Base-by-base conservation (phyloP, 768 basidiomycete species). In the Lactifluus rugatus region DNA sequence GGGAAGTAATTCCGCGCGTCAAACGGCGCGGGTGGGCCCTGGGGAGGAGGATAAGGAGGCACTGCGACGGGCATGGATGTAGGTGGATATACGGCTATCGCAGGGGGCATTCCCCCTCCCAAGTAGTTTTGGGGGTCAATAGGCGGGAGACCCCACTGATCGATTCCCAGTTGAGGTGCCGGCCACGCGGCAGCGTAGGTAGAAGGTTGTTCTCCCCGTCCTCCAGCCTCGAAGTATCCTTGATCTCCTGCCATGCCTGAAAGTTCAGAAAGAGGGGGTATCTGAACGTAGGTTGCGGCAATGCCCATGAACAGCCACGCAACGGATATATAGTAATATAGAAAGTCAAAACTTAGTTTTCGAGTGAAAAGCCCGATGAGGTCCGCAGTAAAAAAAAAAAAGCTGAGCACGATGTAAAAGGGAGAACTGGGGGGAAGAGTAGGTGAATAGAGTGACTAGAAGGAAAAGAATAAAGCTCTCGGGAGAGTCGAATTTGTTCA, bases 381-480 rank as follows among this genome's bases (percentile, higher is more conserved):
- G 58, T 59, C 48, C 34, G 58, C 51, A n/a, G 36, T 28, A 36
- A 19, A 10, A 17, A 21, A 11, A 16, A 32, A 48, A 6, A 25
- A 42, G 47, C n/a, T n/a, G 36, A 13, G 48, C 34, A 55, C 53
- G 53, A 21, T 49, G 58, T 46, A 60, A 19, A 46, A 45, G 48
- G 41, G 19, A 19, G n/a, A n/a, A n/a, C n/a, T n/a, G n/a, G n/a
- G n/a, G n/a, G n/a, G n/a, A 42, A 54, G 17, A 45, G 19, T 11
- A 41, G n/a, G 41, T 26, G 25, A 17, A 8, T n/a, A 17, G 5
- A 44, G 13, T 19, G 45, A 58, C 10, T 25, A 28, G 13, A 28
- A 36, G 17, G 23, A 47, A 21, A n/a, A 60, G 58, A 50, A 53
- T 54, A 56, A 54, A 56, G 58, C 58, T 56, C 55, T 49, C 45